These are phyloP conservation scores for Syncephalastrum racemosum DNA, from an alignment of 371 early-diverging fungal species.

Conservation along the genomic window DNA sequence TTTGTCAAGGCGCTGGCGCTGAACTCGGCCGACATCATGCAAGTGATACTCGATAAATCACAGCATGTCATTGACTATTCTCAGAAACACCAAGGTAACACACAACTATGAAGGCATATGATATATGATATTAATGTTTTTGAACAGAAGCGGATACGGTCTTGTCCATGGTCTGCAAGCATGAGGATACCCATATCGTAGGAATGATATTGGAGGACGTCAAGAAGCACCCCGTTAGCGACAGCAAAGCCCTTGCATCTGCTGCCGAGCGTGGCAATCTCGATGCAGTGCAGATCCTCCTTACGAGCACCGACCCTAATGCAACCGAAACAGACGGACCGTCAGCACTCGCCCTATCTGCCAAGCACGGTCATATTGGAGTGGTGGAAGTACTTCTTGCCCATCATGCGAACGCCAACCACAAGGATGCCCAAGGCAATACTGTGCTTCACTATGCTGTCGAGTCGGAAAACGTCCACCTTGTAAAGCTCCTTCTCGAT, in stretches of 20 bases:
- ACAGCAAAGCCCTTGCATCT: constrained; percentile 29
- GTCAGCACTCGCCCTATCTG: constrained; percentile 35
- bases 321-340: constrained; percentile 18
- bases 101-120: too few relatives aligned
- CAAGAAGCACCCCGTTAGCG: constrained; percentile 18
- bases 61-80: too few relatives aligned
- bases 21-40: too few relatives aligned
- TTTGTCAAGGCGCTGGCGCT: too few relatives aligned
- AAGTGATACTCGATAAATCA: too few relatives aligned
- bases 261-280: constrained; percentile 21
- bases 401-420: constrained; percentile 31
- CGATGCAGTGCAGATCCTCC: not conserved
- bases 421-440: constrained; percentile 2
- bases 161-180: constrained; percentile 2
- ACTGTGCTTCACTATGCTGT: constrained; percentile 52
- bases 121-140: too few relatives aligned
- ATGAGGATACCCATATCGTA: constrained; percentile 1
- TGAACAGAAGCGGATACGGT: too few relatives aligned
- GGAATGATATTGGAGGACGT: constrained; percentile 13
- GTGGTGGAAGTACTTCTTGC: constrained; percentile 27
- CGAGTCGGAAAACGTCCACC: constrained; percentile 26
- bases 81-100: too few relatives aligned
- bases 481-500: constrained; percentile 45
- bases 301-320: constrained; percentile 28
- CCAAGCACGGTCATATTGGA: constrained; percentile 21